Base-by-base conservation (phyloP, 2,329 filamentous ascomycete species). In the Pleurostoma richardsiae region DNA sequence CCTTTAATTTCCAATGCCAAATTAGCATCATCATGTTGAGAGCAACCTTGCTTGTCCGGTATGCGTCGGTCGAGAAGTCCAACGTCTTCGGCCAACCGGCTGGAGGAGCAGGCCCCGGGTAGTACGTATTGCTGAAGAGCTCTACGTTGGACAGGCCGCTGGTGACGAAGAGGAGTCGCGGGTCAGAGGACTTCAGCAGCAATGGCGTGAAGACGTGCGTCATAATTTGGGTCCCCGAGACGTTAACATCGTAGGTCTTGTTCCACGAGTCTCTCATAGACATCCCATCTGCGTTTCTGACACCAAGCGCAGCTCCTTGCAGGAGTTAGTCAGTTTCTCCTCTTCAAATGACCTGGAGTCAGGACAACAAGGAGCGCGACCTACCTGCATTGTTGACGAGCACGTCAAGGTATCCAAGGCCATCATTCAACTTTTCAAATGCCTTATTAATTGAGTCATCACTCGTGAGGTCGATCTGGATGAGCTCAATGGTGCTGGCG, bases 141-240 rank as follows among this genome's bases (percentile, higher is more conserved):
- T 62, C 50, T 4, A 75, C 58, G 1, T 65, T 63, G 4, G 71
- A 66, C 0, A 69, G 61, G 4, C 72, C 73, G 3, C 44, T 68
- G 60, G 72, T 72, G 38, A 80, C 53, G 59, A 80, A 80, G 30
- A 77, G 50, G 42, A 80, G 53, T 5, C 75, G 65, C 0, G 75
- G 72, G 11, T 71, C 67, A 0, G 60, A 44, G 0, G 70, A 69
- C 40, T 67, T 62, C 10, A 79, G 57, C 0, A 80, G 65, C 1
- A 80, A 59, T 0, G 76, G 74, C 10, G 61, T 51, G 46, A 72
- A 68, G 0, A 59, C 56, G 4, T 61, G 52, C 0, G 72, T 74
- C 11, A 71, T 53, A 30, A 70, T 60, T 27, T 72, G 64, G 0
- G 72, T 68, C 19, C 76, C 71, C 0, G 73, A 57, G 4, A 76